Evolutionary conservation across 106 monocot species (phyloP).

Genomic region (Amphibolis antarctica): DNA sequence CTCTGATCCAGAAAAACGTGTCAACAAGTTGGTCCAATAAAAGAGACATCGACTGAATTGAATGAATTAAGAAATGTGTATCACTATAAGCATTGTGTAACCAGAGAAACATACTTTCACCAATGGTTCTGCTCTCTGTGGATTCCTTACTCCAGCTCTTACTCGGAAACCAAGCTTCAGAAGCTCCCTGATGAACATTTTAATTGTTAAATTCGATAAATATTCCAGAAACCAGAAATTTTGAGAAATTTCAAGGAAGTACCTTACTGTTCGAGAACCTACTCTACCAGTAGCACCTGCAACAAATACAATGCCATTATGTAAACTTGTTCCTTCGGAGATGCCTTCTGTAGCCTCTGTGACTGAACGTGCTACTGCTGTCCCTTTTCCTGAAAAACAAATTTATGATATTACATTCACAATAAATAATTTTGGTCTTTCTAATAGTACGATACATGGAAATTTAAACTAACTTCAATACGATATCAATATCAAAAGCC

Average conservation of each 20-base stretch:
- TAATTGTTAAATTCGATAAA: slow-evolving; percentile 1
- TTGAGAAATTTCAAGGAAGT: not conserved
- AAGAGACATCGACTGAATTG: not conserved
- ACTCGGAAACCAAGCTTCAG: slow-evolving; percentile 81
- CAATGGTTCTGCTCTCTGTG: slow-evolving; percentile 51
- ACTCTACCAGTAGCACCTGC: slow-evolving; percentile 93
- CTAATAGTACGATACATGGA: too few relatives aligned
- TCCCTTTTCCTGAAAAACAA: slow-evolving; percentile 8
- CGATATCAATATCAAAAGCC: too few relatives aligned
- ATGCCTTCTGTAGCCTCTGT: slow-evolving; percentile 1
- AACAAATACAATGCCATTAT: slow-evolving; percentile 55
- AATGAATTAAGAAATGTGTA: not conserved
- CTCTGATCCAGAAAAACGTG: slow-evolving; percentile 27
- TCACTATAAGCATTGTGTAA: not conserved
- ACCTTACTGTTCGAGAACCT: slow-evolving; percentile 90
- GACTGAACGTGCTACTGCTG: slow-evolving; percentile 12
- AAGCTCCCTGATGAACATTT: slow-evolving; percentile 51
- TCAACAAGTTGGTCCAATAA: not conserved
- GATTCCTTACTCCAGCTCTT: slow-evolving; percentile 65
- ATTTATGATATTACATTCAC: too few relatives aligned
- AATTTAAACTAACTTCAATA: too few relatives aligned
- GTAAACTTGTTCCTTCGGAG: slow-evolving; percentile 14
- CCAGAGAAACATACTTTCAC: slow-evolving; percentile 29
- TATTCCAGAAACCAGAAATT: not conserved
- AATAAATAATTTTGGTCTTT: too few relatives aligned